Evolutionary conservation across 1,139 yeast genomes (phyloP), one percentile per base, ranked within the genome.

Genomic region (Pneumocystis carinii): DNA sequence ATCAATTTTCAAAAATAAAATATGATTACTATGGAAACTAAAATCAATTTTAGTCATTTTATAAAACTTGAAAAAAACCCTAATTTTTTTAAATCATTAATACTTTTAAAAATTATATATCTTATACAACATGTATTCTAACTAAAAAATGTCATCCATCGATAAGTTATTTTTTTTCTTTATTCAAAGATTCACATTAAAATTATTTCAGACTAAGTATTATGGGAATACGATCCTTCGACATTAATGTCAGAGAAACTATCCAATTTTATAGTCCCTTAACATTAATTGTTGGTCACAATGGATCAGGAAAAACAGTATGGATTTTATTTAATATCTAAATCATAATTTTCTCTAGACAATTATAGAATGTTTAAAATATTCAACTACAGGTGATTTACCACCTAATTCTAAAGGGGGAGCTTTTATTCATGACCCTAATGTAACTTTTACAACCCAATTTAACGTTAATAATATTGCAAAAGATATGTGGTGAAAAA

Each of bases 351-450:
- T 39, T 35, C 14, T 24, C 29, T 55, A 75, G 66, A 90, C 98
- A 0, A 85, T 94, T 63, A 94, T 94, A 66, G 99, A 94, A 73
- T 90, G 97, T 72, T 77, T 94, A 66, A 84, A 90, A 71, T 92
- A 90, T 73, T 94, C 95, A 27, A 88, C 98, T 14, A 92, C 98
- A 0, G 98, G 98, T 5, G 94, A 87, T 70, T 76, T 90, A 66
- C 99, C 99, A 0, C 98, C 98, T 1, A 90, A 90, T 71, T 85
- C 94, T 61, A 90, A 88, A 73, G 96, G 96, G 62, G 97, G 97
- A 3, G 97, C 97, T 0, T 94, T 94, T 72, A 83, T 94, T 5
- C 94, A 90, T 72, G 98, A 94, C 76, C 98, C 98, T 0, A 84
- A 85, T 68, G 81, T 87, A 65, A 80, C 61, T 10, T 17, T 36